These are phyloP conservation scores for Candida nanaspora DNA, from an alignment of 805 yeast species.

Conservation along the genomic window DNA sequence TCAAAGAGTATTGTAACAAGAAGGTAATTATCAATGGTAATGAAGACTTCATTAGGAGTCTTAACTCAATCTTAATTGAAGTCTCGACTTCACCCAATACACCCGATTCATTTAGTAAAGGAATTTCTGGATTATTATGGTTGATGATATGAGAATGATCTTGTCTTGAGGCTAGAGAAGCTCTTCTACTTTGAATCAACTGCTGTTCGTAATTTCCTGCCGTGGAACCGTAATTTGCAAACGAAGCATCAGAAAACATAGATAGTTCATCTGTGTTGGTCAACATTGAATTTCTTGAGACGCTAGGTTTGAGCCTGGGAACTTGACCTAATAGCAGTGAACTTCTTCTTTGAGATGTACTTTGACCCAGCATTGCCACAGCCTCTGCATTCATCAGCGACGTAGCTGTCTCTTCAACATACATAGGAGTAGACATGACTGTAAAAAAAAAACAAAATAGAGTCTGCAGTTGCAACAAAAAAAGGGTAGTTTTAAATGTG, in stretches of 20 bases:
- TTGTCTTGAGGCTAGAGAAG: conserved; percentile 12
- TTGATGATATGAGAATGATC: neutral
- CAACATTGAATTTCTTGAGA: neutral
- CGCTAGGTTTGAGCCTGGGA: conserved; percentile 2
- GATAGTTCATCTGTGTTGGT: neutral
- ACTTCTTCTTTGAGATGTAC: conserved; percentile 14
- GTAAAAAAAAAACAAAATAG: too few relatives aligned
- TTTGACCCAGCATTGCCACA: conserved; percentile 5
- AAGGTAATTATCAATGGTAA: conserved; percentile 61
- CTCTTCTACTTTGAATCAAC: conserved; percentile 19
- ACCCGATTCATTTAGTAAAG: conserved; percentile 17
- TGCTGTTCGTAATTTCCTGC: conserved; percentile 2
- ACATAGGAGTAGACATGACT: neutral
- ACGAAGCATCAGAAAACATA: conserved; percentile 7
- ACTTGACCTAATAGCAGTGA: conserved; percentile 9
- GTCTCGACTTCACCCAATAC: conserved; percentile 38
- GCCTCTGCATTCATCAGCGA: conserved; percentile 7
- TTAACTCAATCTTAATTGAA: conserved; percentile 29
- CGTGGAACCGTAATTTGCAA: conserved; percentile 13
- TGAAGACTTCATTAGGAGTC: conserved; percentile 33
- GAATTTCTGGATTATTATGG: conserved; percentile 12
- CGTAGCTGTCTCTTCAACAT: neutral
- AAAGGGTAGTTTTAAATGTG: too few relatives aligned
- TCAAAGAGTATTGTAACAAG: conserved; percentile 61
- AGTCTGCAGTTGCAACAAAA: too few relatives aligned